Evolutionary conservation across 805 yeast species (phyloP), one percentile per base, ranked within the genome.

Genomic region (Cyberlindnera sargentensis): DNA sequence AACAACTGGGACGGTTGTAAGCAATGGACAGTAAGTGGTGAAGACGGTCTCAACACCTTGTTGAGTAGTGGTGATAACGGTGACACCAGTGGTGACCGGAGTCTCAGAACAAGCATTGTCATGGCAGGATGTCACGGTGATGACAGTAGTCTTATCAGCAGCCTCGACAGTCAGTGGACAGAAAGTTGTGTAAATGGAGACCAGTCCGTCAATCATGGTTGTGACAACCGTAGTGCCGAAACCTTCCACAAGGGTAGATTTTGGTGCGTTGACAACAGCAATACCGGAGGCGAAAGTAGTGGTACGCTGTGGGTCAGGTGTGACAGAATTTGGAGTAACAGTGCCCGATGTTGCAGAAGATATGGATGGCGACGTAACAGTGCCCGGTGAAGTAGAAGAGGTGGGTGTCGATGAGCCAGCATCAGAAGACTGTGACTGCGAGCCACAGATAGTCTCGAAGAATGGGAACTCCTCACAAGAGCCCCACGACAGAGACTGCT

Each of bases 21-120:
- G 25, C 36, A 48, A 32, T 30, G 53, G 49, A 29, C 47, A 63
- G 66, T 40, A 67, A 47, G 56, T 60, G 43, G 62, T 63, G 57
- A 54, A 70, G 58, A 48, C 35, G 5, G 56, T 44, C 27, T 36
- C 37, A 29, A 43, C 40, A 29, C 43, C 47, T 11, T 32, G 34
- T 7, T 36, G 38, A 3, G 41, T 41, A 3, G 47, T 34, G 28
- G 48, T 43, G 24, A 44, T 44, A 4, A 45, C 48, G 24, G 53
- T 44, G 4, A 36, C 27, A 23, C 49, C 55, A 6, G 53, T 47
- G 6, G 50, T 42, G 31, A 47, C 49, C 32, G 50, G 45, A 29
- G 43, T 32, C 10, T 37, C 32, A 30, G 49, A 28, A 35, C 52
- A 49, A 39, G 33, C 32, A 44, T 47, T 34, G 24, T 42, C 41